These are phyloP conservation scores for Echinochloa phyllopogon DNA, from an alignment of 176 grass and related monocot genomes.

Conservation along the genomic window DNA sequence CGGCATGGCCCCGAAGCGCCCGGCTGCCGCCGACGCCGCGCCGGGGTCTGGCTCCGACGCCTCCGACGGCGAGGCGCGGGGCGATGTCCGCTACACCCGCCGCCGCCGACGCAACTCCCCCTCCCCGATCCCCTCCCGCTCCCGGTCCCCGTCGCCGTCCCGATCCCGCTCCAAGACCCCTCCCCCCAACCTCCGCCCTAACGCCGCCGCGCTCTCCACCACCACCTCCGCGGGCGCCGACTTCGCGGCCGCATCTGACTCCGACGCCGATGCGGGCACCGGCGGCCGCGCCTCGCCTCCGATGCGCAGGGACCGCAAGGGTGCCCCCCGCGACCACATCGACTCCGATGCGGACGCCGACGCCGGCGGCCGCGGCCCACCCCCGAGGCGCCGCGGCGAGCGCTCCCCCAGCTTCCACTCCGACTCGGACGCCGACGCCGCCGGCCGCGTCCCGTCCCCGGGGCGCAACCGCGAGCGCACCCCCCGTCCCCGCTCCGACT, in stretches of 20 bases:
- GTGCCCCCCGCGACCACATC: neutral
- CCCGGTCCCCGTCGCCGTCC: neutral
- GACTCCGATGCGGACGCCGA: conserved; percentile 14
- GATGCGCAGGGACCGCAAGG: conserved; percentile 17
- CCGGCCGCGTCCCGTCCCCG: conserved; percentile 3
- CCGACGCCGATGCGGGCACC: conserved; percentile 14
- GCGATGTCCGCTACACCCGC: neutral
- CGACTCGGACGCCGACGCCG: conserved; percentile 30
- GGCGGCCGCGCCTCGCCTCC: neutral
- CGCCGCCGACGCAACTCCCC: neutral
- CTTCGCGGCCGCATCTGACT: conserved; percentile 28
- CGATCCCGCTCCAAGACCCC: conserved; percentile 47
- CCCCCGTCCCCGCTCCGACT: conserved; percentile 1
- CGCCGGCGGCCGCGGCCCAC: neutral
- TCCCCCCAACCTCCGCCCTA: neutral
- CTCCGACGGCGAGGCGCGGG: conserved; percentile 9
- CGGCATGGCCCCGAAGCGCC: conserved; percentile 58
- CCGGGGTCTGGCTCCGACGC: conserved; percentile 23
- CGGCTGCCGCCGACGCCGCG: conserved; percentile 15
- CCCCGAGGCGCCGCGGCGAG: conserved; percentile 27
- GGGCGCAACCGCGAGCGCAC: conserved; percentile 9
- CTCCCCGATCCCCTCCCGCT: neutral
- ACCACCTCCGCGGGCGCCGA: conserved; percentile 24
- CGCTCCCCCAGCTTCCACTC: conserved; percentile 24
- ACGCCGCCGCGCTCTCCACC: conserved; percentile 17